Conservation (phyloP, 2,329 filamentous ascomycete genomes). For the Arthrobotrys musiformis region DNA sequence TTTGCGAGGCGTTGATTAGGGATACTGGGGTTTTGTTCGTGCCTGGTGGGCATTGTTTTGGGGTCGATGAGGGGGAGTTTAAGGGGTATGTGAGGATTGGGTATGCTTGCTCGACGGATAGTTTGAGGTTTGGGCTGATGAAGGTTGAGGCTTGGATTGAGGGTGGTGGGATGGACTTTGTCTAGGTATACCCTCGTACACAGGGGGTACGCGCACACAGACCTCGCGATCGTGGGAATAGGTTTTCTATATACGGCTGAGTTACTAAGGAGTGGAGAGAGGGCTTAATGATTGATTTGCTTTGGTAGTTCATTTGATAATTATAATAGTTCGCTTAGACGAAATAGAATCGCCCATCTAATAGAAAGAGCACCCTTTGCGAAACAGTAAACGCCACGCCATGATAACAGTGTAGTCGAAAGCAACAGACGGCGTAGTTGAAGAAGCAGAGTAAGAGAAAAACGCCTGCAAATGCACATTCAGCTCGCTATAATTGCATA, state of each 20-base stretch:
- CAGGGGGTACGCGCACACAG: neutral
- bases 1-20: constrained; percentile 75
- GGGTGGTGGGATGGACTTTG: constrained; percentile 25
- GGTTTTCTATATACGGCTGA: neutral
- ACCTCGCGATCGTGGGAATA: neutral
- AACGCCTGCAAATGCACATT: constrained; percentile 14
- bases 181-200: neutral
- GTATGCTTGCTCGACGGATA: constrained; percentile 76
- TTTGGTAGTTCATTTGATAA: neutral
- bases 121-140: constrained; percentile 74
- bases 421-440: neutral
- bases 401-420: neutral
- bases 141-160: constrained; percentile 61
- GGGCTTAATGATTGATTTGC: neutral
- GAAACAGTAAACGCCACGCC: neutral
- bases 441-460: neutral
- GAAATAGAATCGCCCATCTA: neutral
- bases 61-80: constrained; percentile 71
- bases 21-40: constrained; percentile 78
- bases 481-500: neutral
- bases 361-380: neutral
- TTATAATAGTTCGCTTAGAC: neutral
- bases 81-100: constrained; percentile 80
- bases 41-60: constrained; percentile 80
- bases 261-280: neutral